Evolutionary conservation across 1,284 basidiomycete species (phyloP).

Genomic region (Schizophyllum amplum): DNA sequence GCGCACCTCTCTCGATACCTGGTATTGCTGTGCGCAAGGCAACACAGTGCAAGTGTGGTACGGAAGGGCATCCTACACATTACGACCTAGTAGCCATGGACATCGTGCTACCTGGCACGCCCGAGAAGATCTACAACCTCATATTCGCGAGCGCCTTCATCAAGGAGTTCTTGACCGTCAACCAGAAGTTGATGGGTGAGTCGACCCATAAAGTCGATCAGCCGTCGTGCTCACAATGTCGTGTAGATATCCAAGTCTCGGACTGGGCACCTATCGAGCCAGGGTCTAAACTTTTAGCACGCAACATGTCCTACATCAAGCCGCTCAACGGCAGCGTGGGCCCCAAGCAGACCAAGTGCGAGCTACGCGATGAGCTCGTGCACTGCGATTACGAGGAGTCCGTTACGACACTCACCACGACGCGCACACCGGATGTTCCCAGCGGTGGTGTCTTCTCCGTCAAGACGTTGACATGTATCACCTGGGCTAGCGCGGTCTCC

Average conservation of each 20-base stretch:
- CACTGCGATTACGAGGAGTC: constrained; percentile 83
- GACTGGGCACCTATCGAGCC: constrained; percentile 74
- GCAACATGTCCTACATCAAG: constrained; percentile 95
- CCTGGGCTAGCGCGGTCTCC: constrained; percentile 79
- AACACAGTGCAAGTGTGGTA: constrained; percentile 74
- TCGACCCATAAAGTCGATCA: constrained; percentile 11
- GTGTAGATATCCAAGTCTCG: constrained; percentile 80
- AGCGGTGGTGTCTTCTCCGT: constrained; percentile 88
- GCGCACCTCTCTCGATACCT: constrained; percentile 15
- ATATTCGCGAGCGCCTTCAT: constrained; percentile 96
- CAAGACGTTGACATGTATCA: constrained; percentile 92
- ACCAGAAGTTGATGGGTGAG: constrained; percentile 86
- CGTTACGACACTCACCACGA: constrained; percentile 81
- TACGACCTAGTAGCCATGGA: constrained; percentile 73
- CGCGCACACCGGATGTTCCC: constrained; percentile 91
- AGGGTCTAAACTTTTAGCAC: constrained; percentile 65
- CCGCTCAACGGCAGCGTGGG: constrained; percentile 85
- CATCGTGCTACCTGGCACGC: constrained; percentile 76
- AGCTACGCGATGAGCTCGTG: constrained; percentile 75
- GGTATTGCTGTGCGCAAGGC: constrained; percentile 29
- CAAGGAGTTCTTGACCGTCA: constrained; percentile 84
- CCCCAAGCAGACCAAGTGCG: constrained; percentile 92
- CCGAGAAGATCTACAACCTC: constrained; percentile 92
- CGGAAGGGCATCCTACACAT: constrained; percentile 52
- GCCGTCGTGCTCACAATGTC: constrained; percentile 1